These are phyloP conservation scores for Globisporangium ultimum DNA, from an alignment of 352 stramenopile species.

Conservation along the genomic window DNA sequence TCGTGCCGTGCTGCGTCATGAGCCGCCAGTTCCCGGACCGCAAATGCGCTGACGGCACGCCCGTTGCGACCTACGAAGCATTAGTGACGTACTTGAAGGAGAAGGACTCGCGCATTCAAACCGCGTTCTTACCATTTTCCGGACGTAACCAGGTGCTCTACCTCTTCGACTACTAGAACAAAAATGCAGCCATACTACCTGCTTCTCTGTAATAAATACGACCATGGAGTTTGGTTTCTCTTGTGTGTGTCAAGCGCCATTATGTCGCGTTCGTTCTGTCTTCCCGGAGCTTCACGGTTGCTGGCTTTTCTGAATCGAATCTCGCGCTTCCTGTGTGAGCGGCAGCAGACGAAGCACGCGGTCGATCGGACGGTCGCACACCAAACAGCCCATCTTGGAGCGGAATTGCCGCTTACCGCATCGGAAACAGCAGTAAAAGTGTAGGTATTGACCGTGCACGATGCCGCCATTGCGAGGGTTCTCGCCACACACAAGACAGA, in stretches of 20 bases:
- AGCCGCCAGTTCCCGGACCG: conserved; percentile 88
- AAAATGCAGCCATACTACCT: neutral
- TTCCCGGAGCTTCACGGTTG: conserved; percentile 9
- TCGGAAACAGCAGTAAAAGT: conserved; percentile 78
- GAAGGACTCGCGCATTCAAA: conserved; percentile 69
- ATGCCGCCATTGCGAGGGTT: conserved; percentile 62
- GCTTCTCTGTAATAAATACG: too few species aligned
- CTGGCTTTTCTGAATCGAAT: conserved; percentile 35
- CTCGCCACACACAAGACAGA: conserved; percentile 65
- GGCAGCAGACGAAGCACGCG: conserved; percentile 68
- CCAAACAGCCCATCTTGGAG: conserved; percentile 51
- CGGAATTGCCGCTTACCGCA: conserved; percentile 68
- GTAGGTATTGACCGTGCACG: conserved; percentile 75
- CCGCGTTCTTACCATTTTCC: conserved; percentile 69
- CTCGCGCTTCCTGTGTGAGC: conserved; percentile 48
- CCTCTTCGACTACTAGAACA: conserved; percentile 48
- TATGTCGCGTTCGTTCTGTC: neutral
- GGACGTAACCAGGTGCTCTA: conserved; percentile 86
- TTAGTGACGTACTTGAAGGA: conserved; percentile 81
- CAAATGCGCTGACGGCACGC: conserved; percentile 44
- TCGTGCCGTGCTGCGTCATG: conserved; percentile 97
- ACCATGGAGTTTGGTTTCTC: too few species aligned
- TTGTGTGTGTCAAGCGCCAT: too few species aligned
- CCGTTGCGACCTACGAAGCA: conserved; percentile 76
- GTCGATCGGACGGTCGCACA: conserved; percentile 81